Evolutionary conservation across 305 asterid species (phyloP).

Genomic region (Solanum hybrid): DNA sequence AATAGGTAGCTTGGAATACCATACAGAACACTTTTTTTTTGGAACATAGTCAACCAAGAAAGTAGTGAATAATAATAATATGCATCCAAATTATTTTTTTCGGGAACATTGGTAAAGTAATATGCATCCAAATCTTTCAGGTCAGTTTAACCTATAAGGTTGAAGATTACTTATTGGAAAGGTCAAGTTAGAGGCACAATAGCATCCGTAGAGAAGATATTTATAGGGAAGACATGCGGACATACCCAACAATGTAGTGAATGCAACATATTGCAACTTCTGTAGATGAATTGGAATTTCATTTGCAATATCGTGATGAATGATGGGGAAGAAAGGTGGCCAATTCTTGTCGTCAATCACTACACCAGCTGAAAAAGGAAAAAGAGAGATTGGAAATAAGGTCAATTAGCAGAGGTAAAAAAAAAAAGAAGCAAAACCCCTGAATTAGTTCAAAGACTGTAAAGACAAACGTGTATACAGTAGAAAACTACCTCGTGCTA

Average conservation of each 20-base stretch:
- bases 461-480: not conserved
- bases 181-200: not conserved
- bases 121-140: not conserved
- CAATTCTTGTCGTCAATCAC: slow-evolving; percentile 74
- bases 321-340: slow-evolving; percentile 82
- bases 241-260: slow-evolving; percentile 78
- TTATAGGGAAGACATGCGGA: not conserved
- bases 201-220: not conserved
- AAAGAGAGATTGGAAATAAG: not conserved
- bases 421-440: not conserved
- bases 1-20: not conserved
- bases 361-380: slow-evolving; percentile 56
- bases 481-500: slow-evolving; percentile 46
- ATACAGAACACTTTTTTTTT: not conserved
- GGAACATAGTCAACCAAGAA: not conserved
- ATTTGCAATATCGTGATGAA: slow-evolving; percentile 80
- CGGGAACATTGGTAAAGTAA: not conserved
- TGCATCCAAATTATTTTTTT: not conserved
- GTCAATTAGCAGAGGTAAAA: not conserved
- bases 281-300: slow-evolving; percentile 92
- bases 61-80: not conserved
- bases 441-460: not conserved
- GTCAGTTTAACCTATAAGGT: not conserved
- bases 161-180: not conserved
- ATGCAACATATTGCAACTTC: slow-evolving; percentile 77